Base-by-base conservation (phyloP, 352 stramenopile species). In the Elongisporangium anandrum region DNA sequence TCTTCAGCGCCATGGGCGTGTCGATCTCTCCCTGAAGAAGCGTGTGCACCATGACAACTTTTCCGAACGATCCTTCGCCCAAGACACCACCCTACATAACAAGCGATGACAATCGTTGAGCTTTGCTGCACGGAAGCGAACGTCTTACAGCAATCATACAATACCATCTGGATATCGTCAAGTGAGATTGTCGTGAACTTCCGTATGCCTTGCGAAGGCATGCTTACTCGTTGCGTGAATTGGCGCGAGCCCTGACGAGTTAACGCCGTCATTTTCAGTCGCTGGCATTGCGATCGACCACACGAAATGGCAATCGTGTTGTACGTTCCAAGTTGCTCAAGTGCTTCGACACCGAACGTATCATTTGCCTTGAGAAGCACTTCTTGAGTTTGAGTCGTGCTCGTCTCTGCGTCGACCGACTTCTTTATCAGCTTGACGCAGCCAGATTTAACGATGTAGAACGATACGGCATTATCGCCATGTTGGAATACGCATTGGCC, bases 61-160 rank as follows among this genome's bases (percentile, higher is more conserved):
- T 96, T 29, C 96, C 96, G 70, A 98, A 99, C 0, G 96, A 98
- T 10, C 96, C 96, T 67, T 98, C 90, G 56, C 96, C 96, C 3
- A 99, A 72, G 5, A 98, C 94, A 21, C 87, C 79, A 26, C 88
- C 81, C 81, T 89, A 49, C 13, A 45, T 13, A 38, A 5, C 8
- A 38, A 9, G 12, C 12, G 7, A 12, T 9, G 6, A 38, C 26
- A 38, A 38, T 38, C 26, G 12, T 38, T 38, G 26, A 38, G 26
- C 26, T 12, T 38, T 5, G 26, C 2, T 38, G 26, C 8, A 38
- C 26, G 2, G 26, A 13, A 38, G 26, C 26, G 12, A 38, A 5
- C 12, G 26, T 5, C 12, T 38, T 38, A 4, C 26, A 38, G 26
- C 26, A 38, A 38, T 5, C 26, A 38, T 38, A 38, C 26, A 61